Evolutionary conservation across 495 filamentous ascomycete species (phyloP).

Genomic region (Hypoxylon rickii): DNA sequence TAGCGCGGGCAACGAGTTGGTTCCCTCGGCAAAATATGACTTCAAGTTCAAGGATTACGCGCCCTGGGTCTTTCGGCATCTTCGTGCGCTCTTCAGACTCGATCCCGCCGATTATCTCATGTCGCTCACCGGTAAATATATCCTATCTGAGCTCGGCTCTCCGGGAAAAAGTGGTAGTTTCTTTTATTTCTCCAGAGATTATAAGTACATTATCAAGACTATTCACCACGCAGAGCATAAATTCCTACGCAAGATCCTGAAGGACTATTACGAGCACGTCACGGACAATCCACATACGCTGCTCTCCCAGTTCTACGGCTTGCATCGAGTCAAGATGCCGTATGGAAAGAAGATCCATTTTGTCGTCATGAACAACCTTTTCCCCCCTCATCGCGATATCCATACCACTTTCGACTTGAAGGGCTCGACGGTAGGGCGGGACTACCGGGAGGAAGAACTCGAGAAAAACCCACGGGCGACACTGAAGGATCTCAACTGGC

Average conservation of each 20-base stretch:
- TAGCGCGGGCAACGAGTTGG: constrained; percentile 94
- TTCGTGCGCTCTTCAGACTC: constrained; percentile 84
- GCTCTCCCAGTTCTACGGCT: constrained; percentile 96
- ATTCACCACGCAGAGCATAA: constrained; percentile 98
- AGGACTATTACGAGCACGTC: constrained; percentile 93
- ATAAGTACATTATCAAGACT: constrained; percentile 99
- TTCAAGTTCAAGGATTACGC: constrained; percentile 99
- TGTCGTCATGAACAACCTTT: constrained; percentile 99
- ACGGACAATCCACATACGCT: constrained; percentile 92
- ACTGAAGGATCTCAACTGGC: constrained; percentile 96
- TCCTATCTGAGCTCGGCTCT: constrained; percentile 93
- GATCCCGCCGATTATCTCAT: constrained; percentile 98
- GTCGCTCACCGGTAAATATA: constrained; percentile 98
- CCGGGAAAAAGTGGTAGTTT: constrained; percentile 98
- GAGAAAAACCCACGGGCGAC: constrained; percentile 89
- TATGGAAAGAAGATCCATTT: constrained; percentile 99
- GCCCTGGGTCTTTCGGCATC: constrained; percentile 96
- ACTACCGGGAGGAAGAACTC: constrained; percentile 86
- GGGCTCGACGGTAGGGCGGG: constrained; percentile 92
- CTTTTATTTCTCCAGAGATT: constrained; percentile 99
- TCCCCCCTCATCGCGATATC: constrained; percentile 96
- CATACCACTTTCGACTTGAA: constrained; percentile 97
- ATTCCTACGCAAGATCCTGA: constrained; percentile 86
- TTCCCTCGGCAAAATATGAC: constrained; percentile 98
- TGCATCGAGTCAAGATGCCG: constrained; percentile 97